Evolutionary conservation across 495 filamentous ascomycete genomes (phyloP).

Genomic region (Talaromyces trachyspermus): DNA sequence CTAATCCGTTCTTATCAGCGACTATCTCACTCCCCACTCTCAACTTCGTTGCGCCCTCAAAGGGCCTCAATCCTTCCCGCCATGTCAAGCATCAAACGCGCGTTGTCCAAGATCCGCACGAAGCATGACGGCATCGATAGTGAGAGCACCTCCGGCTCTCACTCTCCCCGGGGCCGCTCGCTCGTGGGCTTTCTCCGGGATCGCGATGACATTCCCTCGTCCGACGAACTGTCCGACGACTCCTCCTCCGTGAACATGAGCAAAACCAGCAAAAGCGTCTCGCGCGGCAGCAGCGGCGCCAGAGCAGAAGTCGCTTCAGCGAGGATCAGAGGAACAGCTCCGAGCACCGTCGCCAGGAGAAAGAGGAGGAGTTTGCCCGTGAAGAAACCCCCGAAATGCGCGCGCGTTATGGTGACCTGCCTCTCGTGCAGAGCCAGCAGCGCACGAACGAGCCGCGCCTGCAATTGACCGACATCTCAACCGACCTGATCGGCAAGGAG

Average conservation of each 20-base stretch:
- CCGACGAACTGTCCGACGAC: constrained; percentile 43
- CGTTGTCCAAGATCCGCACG: constrained; percentile 34
- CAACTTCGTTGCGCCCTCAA: too few species aligned
- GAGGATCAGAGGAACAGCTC: constrained; percentile 47
- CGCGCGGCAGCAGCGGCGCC: constrained; percentile 35
- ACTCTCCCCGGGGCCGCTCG: constrained; percentile 33
- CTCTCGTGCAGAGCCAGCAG: constrained; percentile 40
- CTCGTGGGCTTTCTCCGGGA: constrained; percentile 35
- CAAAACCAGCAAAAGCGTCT: constrained; percentile 49
- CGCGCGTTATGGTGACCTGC: constrained; percentile 52
- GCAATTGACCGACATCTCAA: constrained; percentile 43
- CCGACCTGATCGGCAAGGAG: constrained; percentile 56
- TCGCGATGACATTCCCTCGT: constrained; percentile 34
- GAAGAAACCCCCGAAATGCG: constrained; percentile 47
- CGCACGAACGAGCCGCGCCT: constrained; percentile 36
- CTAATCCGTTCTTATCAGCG: too few species aligned
- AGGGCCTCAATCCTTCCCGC: constrained; percentile 6
- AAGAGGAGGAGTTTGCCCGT: constrained; percentile 36
- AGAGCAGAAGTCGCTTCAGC: constrained; percentile 37
- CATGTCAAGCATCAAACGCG: constrained; percentile 39
- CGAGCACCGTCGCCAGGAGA: constrained; percentile 33
- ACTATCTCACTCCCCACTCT: neutral
- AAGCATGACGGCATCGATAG: constrained; percentile 15
- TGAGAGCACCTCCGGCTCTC: constrained; percentile 14
- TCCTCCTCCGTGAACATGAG: constrained; percentile 35